Evolutionary conservation across 75 land plant species (phyloP).

Genomic region (Sequoiadendron giganteum): DNA sequence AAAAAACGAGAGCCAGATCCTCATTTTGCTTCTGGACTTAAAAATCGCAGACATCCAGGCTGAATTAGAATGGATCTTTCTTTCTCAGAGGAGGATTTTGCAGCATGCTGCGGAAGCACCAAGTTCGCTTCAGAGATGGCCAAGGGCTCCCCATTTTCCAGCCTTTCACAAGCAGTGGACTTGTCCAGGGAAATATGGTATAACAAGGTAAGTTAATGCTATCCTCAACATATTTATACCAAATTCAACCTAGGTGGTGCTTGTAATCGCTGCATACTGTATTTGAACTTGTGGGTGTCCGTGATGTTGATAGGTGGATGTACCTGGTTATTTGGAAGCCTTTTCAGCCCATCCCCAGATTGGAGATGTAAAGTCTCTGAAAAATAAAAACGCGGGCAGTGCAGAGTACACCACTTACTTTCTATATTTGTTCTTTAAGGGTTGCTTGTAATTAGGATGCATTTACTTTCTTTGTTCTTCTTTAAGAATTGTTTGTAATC

Average conservation of each 20-base stretch:
- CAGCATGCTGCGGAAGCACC: slow-evolving; percentile 78
- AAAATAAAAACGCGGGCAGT: slow-evolving; percentile 21
- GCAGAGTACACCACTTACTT: slow-evolving; percentile 31
- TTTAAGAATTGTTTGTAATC: background rate
- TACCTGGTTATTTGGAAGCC: slow-evolving; percentile 88
- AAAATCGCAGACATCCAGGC: background rate
- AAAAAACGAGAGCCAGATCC: background rate
- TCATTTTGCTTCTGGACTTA: background rate
- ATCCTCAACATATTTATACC: background rate
- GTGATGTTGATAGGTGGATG: slow-evolving; percentile 52
- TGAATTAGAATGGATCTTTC: background rate
- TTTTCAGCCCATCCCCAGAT: slow-evolving; percentile 92
- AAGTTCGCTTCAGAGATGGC: slow-evolving; percentile 76
- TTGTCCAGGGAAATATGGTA: slow-evolving; percentile 79
- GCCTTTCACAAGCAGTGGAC: slow-evolving; percentile 44
- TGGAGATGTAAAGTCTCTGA: slow-evolving; percentile 42
- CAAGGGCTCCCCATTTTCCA: slow-evolving; percentile 48
- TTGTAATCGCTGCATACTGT: background rate
- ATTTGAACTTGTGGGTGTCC: background rate
- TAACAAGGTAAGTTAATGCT: slow-evolving; percentile 50
- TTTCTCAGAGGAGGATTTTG: slow-evolving; percentile 35
- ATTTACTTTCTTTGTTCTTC: background rate
- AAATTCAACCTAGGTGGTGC: background rate
- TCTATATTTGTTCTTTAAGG: background rate
- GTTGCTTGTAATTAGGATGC: background rate